A percentile compares a stretch with the other conserved stretches of the same genome.
These are phyloP conservation scores for Coemansia sp. DNA, from an alignment of 192 early-diverging fungal species.

Conservation along the genomic window DNA sequence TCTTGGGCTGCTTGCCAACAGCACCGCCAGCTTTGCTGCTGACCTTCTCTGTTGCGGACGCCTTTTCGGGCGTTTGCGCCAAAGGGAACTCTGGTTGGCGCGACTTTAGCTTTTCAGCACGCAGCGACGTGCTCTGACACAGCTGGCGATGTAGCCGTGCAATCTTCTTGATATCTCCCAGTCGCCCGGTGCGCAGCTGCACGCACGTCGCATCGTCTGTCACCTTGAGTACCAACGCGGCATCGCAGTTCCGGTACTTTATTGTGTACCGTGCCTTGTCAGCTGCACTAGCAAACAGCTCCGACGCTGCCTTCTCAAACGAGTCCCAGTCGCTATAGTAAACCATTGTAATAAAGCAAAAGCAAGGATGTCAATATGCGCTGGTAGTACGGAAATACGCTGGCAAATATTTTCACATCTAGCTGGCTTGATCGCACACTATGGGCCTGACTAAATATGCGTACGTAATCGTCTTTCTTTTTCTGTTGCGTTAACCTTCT, in stretches of 20 bases:
- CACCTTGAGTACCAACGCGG: slow-evolving; percentile 42
- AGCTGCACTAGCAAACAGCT: slow-evolving; percentile 31
- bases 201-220: slow-evolving; percentile 45
- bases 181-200: slow-evolving; percentile 40
- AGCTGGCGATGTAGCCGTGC: slow-evolving; percentile 37
- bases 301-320: slow-evolving; percentile 34
- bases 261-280: slow-evolving; percentile 40
- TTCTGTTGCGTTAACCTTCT: neutral
- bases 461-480: slow-evolving; percentile 13
- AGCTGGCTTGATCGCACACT: neutral
- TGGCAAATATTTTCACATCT: neutral
- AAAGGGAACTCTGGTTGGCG: slow-evolving; percentile 31
- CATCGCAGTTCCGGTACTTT: slow-evolving; percentile 50
- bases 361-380: neutral
- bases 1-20: slow-evolving; percentile 18
- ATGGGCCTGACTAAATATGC: slow-evolving; percentile 9
- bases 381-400: neutral
- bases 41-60: slow-evolving; percentile 9
- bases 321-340: slow-evolving; percentile 39
- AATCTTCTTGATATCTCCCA: slow-evolving; percentile 40
- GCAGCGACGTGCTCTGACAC: slow-evolving; percentile 28
- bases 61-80: slow-evolving; percentile 2
- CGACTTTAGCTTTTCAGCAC: slow-evolving; percentile 18
- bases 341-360: slow-evolving; percentile 20
- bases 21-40: slow-evolving; percentile 11